Evolutionary conservation across 2,329 filamentous ascomycete species (phyloP), one percentile per base, ranked within the genome.

Genomic region (Blastomyces gilchristii): DNA sequence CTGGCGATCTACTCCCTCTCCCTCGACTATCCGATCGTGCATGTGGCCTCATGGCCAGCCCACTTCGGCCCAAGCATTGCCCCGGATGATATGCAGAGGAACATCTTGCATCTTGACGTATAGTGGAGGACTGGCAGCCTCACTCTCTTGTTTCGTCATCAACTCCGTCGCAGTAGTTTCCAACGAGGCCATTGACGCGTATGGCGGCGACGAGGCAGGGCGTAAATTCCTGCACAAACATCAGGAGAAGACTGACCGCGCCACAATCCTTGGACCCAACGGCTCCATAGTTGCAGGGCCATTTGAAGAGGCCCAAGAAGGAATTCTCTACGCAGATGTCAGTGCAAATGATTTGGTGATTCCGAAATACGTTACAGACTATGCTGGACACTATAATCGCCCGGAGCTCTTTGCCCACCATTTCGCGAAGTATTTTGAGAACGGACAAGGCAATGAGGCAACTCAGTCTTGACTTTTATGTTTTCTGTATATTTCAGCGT

Each of bases 321-420:
- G 60, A 28, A 62, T 62, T 62, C n/a, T 62, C 6, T 62, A 62
- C 49, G 60, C 52, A n/a, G 28, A 18, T 58, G 39, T 47, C 28
- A 28, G 53, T 34, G 34, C 53, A 22, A 31, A 39, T 39, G 45
- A 62, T 58, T 47, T 58, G 53, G 45, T 62, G 25, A 37, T 34
- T 39, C n/a, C 41, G 16, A 62, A 62, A 47, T 62, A 62, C 47
- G 16, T 31, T 9, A 49, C 54, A 11, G 53, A 59, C 31, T 62
- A 62, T 50, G 61, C 61, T n/a, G 43, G 61, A 22, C 41, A 62
- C 39, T 59, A 58, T 52, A 41, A 62, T 37, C 53, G 54, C 16
- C 61, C 53, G 7, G 61, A 62, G 53, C 41, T 58, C 9, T 62
- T 62, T 25, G 54, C 61, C 22, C 61, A 59, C 47, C 54, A 62